These are phyloP conservation scores for Phytophthora vignae DNA, from an alignment of 352 stramenopile genomes.

Conservation along the genomic window DNA sequence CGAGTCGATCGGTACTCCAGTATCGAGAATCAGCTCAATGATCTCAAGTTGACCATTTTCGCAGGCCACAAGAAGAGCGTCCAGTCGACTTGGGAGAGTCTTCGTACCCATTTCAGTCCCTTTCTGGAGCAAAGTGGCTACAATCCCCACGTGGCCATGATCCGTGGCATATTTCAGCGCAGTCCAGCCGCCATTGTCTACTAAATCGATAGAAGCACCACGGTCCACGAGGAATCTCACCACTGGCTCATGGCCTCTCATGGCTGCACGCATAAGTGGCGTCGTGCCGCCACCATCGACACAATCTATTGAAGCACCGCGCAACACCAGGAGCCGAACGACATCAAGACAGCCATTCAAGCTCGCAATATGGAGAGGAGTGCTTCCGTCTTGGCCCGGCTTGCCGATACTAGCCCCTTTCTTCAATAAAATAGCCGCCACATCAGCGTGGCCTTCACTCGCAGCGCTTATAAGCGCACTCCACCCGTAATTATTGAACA, in stretches of 20 bases:
- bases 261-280: not conserved
- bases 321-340: too few species aligned
- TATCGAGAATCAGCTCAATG: too few species aligned
- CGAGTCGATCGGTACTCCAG: too few species aligned
- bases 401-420: not conserved
- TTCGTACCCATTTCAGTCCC: not conserved
- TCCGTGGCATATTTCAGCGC: not conserved
- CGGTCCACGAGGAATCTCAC: not conserved
- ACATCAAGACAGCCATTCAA: too few species aligned
- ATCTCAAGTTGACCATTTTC: not conserved
- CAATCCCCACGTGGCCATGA: not conserved
- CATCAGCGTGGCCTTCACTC: not conserved
- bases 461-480: not conserved
- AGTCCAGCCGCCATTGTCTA: not conserved
- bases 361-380: not conserved
- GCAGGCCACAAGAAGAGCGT: slow-evolving; percentile 2
- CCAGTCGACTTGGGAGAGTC: too few species aligned
- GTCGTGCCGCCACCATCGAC: too few species aligned
- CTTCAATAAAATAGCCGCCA: not conserved
- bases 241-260: not conserved
- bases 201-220: not conserved
- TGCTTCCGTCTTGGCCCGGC: not conserved
- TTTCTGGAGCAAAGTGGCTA: not conserved
- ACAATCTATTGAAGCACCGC: too few species aligned
- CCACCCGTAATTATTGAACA: slow-evolving; percentile 3